These are phyloP conservation scores for Phellopilus nigrolimitatus DNA, from an alignment of 1,284 basidiomycete species.

Conservation along the genomic window DNA sequence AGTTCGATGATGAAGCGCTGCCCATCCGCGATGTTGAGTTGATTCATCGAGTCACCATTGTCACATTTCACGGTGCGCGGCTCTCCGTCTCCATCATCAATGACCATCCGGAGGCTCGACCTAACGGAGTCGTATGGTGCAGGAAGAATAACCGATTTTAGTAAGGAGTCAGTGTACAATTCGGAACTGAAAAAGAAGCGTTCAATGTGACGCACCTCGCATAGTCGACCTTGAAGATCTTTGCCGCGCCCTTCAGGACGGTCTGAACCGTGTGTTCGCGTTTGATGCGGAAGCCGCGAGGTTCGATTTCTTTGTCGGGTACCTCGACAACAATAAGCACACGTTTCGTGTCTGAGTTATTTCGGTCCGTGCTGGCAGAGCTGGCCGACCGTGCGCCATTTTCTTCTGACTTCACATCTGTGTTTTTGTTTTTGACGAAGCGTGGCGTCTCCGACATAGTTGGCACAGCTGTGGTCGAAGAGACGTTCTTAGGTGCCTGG, in stretches of 20 bases:
- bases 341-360: conserved; percentile 4
- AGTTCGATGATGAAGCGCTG: conserved; percentile 11
- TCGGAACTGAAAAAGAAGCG: too few relatives aligned
- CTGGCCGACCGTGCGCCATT: background rate
- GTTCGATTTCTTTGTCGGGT: conserved; percentile 7
- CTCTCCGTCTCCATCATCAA: conserved; percentile 1
- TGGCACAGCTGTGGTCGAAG: background rate
- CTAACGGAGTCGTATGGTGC: background rate
- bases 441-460: background rate
- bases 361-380: background rate
- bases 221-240: conserved; percentile 15
- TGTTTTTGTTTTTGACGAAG: too few relatives aligned
- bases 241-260: conserved; percentile 17
- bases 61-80: conserved; percentile 12
- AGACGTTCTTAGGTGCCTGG: background rate
- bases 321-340: conserved; percentile 14
- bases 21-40: conserved; percentile 7
- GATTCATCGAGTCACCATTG: conserved; percentile 7
- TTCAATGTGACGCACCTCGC: conserved; percentile 10
- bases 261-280: conserved; percentile 15
- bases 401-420: too few relatives aligned
- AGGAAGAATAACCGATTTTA: too few relatives aligned
- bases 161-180: background rate
- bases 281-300: conserved; percentile 14
- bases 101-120: conserved; percentile 10